A percentile compares a stretch with the other conserved stretches of the same genome.
Conservation (phyloP, 352 stramenopile species). For the Phytophthora parvispora region DNA sequence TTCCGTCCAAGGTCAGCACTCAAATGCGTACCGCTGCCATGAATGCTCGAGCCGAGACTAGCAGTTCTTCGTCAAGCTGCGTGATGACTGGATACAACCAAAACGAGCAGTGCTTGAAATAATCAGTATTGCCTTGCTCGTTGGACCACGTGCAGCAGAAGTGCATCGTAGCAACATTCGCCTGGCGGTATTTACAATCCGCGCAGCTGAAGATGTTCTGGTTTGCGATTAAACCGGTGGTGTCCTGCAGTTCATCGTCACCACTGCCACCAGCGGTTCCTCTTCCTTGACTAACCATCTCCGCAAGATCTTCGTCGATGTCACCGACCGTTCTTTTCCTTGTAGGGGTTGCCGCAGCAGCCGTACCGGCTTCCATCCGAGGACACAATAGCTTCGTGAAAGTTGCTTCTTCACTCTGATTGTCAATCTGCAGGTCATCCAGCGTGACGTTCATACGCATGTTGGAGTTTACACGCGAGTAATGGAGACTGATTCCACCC, state of each 20-base stretch:
- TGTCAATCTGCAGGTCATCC: conserved; percentile 89
- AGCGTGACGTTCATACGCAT: conserved; percentile 90
- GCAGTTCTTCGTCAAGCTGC: conserved; percentile 88
- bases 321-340: conserved; percentile 54
- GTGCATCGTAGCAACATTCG: conserved; percentile 84
- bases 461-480: conserved; percentile 81
- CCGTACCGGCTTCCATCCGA: conserved; percentile 51
- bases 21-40: conserved; percentile 64
- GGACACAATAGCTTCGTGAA: conserved; percentile 89
- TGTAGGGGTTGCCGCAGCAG: conserved; percentile 17
- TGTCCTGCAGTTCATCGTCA: conserved; percentile 32
- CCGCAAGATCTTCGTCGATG: conserved; percentile 58
- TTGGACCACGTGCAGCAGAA: conserved; percentile 93
- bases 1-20: background rate
- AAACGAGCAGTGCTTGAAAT: conserved; percentile 92
- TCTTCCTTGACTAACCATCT: conserved; percentile 47
- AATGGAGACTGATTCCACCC: conserved; percentile 82
- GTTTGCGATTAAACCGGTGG: conserved; percentile 66
- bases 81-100: conserved; percentile 89
- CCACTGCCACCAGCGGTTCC: conserved; percentile 18
- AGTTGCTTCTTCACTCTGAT: conserved; percentile 87
- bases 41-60: conserved; percentile 82
- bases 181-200: conserved; percentile 86
- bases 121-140: conserved; percentile 90
- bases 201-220: conserved; percentile 85